Conservation (phyloP, 345 rosid genomes). For the Aquilaria sinensis region DNA sequence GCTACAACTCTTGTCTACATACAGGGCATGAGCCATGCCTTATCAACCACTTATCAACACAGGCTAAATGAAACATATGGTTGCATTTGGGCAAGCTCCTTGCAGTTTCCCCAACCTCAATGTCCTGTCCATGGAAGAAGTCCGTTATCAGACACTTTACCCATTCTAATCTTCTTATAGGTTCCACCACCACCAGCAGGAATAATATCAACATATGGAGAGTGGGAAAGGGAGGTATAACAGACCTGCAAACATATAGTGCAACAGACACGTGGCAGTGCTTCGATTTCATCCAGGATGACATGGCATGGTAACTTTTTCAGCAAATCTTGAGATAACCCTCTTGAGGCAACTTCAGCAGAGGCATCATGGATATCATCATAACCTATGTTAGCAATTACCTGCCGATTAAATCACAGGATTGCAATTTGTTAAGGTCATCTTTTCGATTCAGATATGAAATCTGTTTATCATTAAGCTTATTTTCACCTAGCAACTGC, state of each 20-base stretch:
- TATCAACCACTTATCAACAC: slow-evolving; percentile 81
- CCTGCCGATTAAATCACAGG: slow-evolving; percentile 24
- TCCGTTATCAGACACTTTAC: not conserved
- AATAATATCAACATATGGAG: too few relatives aligned
- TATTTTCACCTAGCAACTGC: not conserved
- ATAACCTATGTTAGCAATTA: slow-evolving; percentile 32
- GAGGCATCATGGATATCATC: slow-evolving; percentile 35
- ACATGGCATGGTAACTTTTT: slow-evolving; percentile 60
- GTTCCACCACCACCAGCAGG: not conserved
- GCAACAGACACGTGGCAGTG: slow-evolving; percentile 43
- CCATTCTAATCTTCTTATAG: not conserved
- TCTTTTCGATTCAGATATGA: too few relatives aligned
- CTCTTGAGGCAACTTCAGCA: slow-evolving; percentile 38
- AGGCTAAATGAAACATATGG: slow-evolving; percentile 70
- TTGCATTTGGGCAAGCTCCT: slow-evolving; percentile 62
- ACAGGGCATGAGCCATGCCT: slow-evolving; percentile 72
- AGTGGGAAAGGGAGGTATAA: too few relatives aligned
- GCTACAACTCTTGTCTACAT: slow-evolving; percentile 57
- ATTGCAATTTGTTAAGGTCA: not conserved
- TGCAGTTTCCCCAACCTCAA: slow-evolving; percentile 51
- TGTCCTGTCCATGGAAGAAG: slow-evolving; percentile 35
- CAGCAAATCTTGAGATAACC: slow-evolving; percentile 56
- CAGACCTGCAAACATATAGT: slow-evolving; percentile 72
- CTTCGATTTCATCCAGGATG: slow-evolving; percentile 42
- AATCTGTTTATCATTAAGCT: not conserved